phyloP scores from a whole-genome alignment of 371 early-diverging fungal genomes.

The Furculomyces boomerangus region DNA sequence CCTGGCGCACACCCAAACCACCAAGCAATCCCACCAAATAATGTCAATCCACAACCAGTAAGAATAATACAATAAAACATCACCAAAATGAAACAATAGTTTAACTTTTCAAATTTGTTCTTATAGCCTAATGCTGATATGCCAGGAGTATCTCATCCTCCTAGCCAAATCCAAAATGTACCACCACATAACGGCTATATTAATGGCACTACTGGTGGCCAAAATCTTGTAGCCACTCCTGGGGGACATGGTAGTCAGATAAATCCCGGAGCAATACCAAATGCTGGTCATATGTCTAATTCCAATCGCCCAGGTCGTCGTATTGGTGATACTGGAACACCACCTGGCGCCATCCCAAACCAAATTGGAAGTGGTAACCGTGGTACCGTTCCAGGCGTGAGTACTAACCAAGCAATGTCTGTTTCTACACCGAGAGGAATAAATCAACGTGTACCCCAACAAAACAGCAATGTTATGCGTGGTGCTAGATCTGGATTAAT shows the following conservation, averaged over 20 bases:
- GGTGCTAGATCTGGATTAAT: conserved; percentile 5
- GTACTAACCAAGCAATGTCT: neutral
- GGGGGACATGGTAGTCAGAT: neutral
- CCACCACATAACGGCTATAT: neutral
- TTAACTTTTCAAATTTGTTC: too few relatives aligned
- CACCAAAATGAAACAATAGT: too few relatives aligned
- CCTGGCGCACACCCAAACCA: neutral
- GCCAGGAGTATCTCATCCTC: neutral
- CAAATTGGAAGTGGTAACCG: neutral
- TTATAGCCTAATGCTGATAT: neutral
- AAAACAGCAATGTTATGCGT: neutral
- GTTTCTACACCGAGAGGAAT: conserved; percentile 3
- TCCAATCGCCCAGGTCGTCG: neutral
- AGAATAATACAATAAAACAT: too few relatives aligned
- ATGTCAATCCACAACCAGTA: neutral
- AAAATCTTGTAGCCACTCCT: neutral
- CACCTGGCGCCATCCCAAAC: neutral
- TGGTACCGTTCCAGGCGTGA: neutral
- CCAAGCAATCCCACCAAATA: neutral
- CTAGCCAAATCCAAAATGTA: neutral
- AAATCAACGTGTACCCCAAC: neutral
- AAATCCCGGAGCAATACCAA: neutral
- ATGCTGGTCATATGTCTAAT: neutral
- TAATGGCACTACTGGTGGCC: neutral
- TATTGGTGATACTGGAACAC: neutral